Conservation (phyloP, 495 filamentous ascomycete species). For the Polyplosphaeria fusca region DNA sequence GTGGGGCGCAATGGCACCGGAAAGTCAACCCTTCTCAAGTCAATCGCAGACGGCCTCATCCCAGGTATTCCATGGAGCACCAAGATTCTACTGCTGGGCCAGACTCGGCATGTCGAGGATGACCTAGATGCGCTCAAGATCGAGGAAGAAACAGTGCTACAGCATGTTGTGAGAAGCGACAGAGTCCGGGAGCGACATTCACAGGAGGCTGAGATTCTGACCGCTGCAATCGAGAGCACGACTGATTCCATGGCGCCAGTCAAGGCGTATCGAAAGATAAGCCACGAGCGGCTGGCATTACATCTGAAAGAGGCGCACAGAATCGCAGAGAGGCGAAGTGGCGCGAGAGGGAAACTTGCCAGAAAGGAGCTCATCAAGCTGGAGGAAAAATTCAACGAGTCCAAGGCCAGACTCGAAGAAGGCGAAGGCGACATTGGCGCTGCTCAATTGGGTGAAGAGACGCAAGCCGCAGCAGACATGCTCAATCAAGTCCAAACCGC, state of each 20-base stretch:
- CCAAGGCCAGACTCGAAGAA: conserved; percentile 40
- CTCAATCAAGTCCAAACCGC: conserved; percentile 31
- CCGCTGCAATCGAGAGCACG: conserved; percentile 45
- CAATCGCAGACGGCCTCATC: conserved; percentile 73
- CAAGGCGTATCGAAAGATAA: conserved; percentile 56
- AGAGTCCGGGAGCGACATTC: conserved; percentile 55
- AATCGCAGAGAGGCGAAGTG: conserved; percentile 68
- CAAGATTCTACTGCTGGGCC: conserved; percentile 67
- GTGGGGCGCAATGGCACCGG: conserved; percentile 76
- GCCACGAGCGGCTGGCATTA: conserved; percentile 56
- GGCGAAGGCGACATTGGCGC: conserved; percentile 26
- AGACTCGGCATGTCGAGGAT: conserved; percentile 50
- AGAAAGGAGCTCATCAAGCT: conserved; percentile 64
- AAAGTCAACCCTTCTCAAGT: conserved; percentile 72
- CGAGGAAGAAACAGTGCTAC: conserved; percentile 51
- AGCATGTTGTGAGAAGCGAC: conserved; percentile 66
- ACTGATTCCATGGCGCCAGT: conserved; percentile 56
- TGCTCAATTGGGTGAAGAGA: conserved; percentile 30
- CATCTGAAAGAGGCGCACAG: conserved; percentile 66
- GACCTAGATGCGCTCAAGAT: conserved; percentile 20
- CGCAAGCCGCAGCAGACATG: conserved; percentile 36
- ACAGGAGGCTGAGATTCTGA: conserved; percentile 52
- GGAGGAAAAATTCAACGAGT: conserved; percentile 60
- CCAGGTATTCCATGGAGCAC: conserved; percentile 70
- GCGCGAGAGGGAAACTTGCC: conserved; percentile 66